Conservation (phyloP, 1,284 basidiomycete genomes). For the Pseudozyma sp. region DNA sequence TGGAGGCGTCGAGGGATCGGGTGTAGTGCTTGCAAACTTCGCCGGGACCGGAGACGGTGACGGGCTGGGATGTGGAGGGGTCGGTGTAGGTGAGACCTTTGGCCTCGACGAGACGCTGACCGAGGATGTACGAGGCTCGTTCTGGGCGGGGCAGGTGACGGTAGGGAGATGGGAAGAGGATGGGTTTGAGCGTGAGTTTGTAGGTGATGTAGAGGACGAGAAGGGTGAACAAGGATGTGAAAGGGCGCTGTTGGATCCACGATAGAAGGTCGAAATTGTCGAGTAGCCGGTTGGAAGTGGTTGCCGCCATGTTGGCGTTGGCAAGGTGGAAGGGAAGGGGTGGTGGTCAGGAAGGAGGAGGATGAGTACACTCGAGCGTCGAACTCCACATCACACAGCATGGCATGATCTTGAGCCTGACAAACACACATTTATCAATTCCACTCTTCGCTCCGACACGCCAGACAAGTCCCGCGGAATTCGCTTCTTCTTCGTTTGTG, state of each 20-base stretch:
- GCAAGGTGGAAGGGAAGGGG: neutral
- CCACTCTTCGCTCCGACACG: neutral
- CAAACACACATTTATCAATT: neutral
- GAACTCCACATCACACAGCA: neutral
- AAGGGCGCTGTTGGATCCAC: conserved; percentile 9
- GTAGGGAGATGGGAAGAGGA: conserved; percentile 43
- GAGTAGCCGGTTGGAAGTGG: neutral
- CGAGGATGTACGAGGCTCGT: conserved; percentile 30
- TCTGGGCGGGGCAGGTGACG: conserved; percentile 26
- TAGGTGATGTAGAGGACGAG: conserved; percentile 26
- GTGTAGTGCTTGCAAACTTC: conserved; percentile 31
- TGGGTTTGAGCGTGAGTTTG: conserved; percentile 40
- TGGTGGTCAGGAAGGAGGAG: no score
- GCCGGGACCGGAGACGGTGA: conserved; percentile 26
- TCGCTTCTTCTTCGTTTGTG: neutral
- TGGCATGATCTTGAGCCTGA: neutral
- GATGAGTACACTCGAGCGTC: neutral
- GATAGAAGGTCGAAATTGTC: neutral
- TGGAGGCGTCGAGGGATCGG: conserved; percentile 13
- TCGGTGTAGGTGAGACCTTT: conserved; percentile 26
- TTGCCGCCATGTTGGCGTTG: neutral
- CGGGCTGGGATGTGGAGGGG: neutral
- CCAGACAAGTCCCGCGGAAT: neutral
- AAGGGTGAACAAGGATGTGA: conserved; percentile 8
- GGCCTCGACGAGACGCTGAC: conserved; percentile 38